Evolutionary conservation across 371 early-diverging fungal species (phyloP).

Genomic region (Basidiobolus meristosporus): DNA sequence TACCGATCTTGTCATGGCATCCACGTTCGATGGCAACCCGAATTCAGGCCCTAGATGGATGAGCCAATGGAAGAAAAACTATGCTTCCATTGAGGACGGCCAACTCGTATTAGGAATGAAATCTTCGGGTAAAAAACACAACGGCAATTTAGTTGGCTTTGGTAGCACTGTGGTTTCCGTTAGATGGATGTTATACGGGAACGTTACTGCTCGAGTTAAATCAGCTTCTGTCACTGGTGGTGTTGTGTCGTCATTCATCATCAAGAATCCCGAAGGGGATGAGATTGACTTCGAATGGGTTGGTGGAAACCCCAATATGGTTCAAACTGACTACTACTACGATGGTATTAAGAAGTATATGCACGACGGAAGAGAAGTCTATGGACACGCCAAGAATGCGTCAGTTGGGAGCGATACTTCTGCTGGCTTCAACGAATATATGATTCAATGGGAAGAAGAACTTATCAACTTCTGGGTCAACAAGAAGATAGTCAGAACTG

Average conservation of each 20-base stretch:
- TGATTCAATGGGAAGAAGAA: conserved; percentile 32
- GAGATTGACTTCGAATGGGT: conserved; percentile 61
- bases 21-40: too few species aligned
- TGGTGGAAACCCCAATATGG: conserved; percentile 21
- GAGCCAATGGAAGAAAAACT: too few species aligned
- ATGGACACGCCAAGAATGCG: conserved; percentile 4
- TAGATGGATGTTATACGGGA: conserved; percentile 29
- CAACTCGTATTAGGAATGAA: too few species aligned
- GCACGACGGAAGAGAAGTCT: conserved; percentile 8
- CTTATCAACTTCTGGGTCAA: conserved; percentile 27
- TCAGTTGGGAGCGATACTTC: conserved; percentile 7
- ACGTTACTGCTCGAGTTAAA: conserved; percentile 26
- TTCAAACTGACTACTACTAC: conserved; percentile 49
- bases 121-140: too few species aligned
- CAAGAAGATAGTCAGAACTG: conserved; percentile 20
- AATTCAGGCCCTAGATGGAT: too few species aligned
- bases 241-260: conserved; percentile 42
- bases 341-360: conserved; percentile 19
- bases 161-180: conserved; percentile 1
- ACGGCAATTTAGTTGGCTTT: too few species aligned
- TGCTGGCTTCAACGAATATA: conserved; percentile 12
- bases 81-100: too few species aligned
- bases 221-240: conserved; percentile 25
- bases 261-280: conserved; percentile 23
- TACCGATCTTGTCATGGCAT: too few species aligned